These are phyloP conservation scores for Trichaptum fuscoviolaceum DNA, from an alignment of 768 basidiomycete genomes.

Conservation along the genomic window DNA sequence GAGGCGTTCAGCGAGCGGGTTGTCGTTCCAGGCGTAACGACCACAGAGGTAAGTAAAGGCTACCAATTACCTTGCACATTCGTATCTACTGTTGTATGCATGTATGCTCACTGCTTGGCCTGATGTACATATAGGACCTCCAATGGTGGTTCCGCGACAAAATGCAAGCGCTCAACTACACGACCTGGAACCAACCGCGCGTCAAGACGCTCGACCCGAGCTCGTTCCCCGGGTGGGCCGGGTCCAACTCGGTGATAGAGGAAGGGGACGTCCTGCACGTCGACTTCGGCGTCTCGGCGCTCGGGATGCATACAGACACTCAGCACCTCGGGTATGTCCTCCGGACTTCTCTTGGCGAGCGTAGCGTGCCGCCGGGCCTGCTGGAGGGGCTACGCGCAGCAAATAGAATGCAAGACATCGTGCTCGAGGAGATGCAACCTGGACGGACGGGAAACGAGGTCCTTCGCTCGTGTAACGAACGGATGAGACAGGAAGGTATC, in stretches of 20 bases:
- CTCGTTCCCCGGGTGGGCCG: slow-evolving; percentile 38
- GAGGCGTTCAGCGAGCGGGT: slow-evolving; percentile 44
- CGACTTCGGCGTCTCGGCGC: slow-evolving; percentile 49
- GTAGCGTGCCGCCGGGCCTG: slow-evolving; percentile 36
- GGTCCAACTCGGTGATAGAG: slow-evolving; percentile 34
- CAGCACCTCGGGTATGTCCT: slow-evolving; percentile 55
- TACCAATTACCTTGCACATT: too few relatives aligned
- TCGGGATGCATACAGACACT: slow-evolving; percentile 51
- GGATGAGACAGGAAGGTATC: slow-evolving; percentile 41
- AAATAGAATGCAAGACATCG: slow-evolving; percentile 49
- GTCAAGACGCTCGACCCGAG: slow-evolving; percentile 38
- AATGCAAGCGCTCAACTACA: slow-evolving; percentile 40
- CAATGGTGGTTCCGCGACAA: slow-evolving; percentile 52
- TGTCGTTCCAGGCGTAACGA: slow-evolving; percentile 39
- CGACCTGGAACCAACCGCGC: slow-evolving; percentile 52
- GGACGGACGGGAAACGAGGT: slow-evolving; percentile 45
- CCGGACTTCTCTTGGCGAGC: slow-evolving; percentile 33
- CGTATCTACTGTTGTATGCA: too few relatives aligned
- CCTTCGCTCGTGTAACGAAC: slow-evolving; percentile 32
- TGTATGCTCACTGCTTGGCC: not conserved
- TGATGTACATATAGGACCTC: slow-evolving; percentile 39
- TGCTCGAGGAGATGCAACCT: slow-evolving; percentile 37
- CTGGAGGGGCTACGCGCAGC: slow-evolving; percentile 39
- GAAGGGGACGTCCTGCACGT: slow-evolving; percentile 50
- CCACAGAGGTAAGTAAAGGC: slow-evolving; percentile 37